Evolutionary conservation across 192 early-diverging fungal species (phyloP).

Genomic region (Chytriomyces confervae): DNA sequence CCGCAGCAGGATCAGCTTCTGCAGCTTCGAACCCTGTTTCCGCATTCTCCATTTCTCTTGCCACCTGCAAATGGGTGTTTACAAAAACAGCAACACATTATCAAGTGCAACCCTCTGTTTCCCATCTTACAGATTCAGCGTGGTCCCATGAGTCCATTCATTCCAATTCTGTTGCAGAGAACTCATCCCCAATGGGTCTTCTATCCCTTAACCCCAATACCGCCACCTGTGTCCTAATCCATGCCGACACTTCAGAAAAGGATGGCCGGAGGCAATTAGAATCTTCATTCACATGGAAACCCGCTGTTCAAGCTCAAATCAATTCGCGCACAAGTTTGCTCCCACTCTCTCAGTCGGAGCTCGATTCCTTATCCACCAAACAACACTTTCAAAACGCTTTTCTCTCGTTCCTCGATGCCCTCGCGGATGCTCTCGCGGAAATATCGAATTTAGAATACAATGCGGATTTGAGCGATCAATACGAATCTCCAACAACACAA

Average conservation of each 20-base stretch:
- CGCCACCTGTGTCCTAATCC: background rate
- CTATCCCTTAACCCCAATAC: background rate
- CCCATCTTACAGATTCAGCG: background rate
- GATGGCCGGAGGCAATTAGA: background rate
- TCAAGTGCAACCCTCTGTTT: background rate
- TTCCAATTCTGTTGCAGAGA: too few species aligned
- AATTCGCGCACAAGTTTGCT: background rate
- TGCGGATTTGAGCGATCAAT: conserved; percentile 11
- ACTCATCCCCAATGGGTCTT: too few species aligned
- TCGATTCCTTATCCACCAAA: background rate
- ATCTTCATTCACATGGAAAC: background rate
- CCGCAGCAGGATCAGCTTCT: background rate
- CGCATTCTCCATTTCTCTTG: background rate
- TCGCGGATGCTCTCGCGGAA: conserved; percentile 12
- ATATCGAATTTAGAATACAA: conserved; percentile 11
- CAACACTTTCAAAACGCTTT: conserved; percentile 9
- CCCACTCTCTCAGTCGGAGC: background rate
- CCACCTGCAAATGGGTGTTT: conserved; percentile 2
- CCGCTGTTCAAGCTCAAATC: background rate
- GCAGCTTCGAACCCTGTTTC: background rate
- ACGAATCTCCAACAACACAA: background rate
- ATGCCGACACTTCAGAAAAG: background rate
- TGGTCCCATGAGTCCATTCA: background rate
- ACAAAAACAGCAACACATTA: background rate
- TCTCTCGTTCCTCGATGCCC: background rate